A percentile compares a stretch with the other conserved stretches of the same genome.
These are phyloP conservation scores for Crithidia acanthocephali DNA, from an alignment of 208 protist genomes.

Conservation along the genomic window DNA sequence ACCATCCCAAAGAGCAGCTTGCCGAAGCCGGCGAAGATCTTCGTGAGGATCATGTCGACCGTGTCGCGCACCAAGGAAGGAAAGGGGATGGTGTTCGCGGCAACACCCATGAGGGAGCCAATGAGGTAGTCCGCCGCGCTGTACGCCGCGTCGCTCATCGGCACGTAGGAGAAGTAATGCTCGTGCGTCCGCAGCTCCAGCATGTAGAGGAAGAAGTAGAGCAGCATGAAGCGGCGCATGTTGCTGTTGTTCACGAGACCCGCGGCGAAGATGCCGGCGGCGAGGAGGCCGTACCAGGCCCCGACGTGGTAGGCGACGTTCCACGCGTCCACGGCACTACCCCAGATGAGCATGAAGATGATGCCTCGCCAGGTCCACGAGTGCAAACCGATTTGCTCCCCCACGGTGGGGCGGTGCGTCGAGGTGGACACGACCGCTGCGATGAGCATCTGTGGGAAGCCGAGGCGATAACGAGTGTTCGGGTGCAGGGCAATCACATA, in stretches of 20 bases:
- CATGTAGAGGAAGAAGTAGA: constrained; percentile 44
- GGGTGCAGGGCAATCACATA: constrained; percentile 41
- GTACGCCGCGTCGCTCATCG: constrained; percentile 24
- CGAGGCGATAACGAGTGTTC: constrained; percentile 33
- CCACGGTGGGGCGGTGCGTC: constrained; percentile 29
- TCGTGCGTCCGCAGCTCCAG: constrained; percentile 34
- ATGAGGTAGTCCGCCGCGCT: constrained; percentile 30
- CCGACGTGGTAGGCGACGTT: constrained; percentile 24
- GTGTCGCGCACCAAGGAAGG: constrained; percentile 13
- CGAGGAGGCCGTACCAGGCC: constrained; percentile 36
- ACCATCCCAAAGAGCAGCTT: constrained; percentile 42
- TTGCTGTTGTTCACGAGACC: constrained; percentile 23
- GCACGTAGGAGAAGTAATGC: constrained; percentile 20
- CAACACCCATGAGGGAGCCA: constrained; percentile 26
- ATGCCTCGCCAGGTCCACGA: constrained; percentile 34
- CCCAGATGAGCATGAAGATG: constrained; percentile 27
- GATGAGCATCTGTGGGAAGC: constrained; percentile 32
- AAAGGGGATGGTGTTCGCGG: constrained; percentile 35
- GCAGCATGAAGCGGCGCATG: constrained; percentile 37
- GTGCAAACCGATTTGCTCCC: constrained; percentile 47
- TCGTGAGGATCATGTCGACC: constrained; percentile 29
- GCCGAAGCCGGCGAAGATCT: constrained; percentile 28
- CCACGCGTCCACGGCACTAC: constrained; percentile 13
- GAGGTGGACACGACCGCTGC: constrained; percentile 37
- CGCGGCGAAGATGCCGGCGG: constrained; percentile 29